These are phyloP conservation scores for Diospyros lotus DNA, from an alignment of 148 eudicot genomes.

Conservation along the genomic window DNA sequence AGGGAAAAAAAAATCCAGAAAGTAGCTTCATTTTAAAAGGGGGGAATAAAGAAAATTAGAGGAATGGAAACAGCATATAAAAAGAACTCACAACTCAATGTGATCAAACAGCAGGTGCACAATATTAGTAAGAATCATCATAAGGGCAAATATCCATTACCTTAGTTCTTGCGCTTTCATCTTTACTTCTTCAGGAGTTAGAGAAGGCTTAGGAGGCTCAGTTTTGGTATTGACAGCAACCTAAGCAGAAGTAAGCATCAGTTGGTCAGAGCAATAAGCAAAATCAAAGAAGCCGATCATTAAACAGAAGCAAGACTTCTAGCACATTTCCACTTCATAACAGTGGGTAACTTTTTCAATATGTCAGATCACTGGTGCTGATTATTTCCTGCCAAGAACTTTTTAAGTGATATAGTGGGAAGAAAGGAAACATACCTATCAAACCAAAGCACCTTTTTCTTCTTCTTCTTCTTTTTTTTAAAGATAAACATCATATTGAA, in stretches of 20 bases:
- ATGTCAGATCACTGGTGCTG: neutral
- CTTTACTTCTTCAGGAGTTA: slow-evolving; percentile 87
- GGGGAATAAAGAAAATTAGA: neutral
- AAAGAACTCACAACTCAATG: neutral
- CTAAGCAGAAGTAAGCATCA: slow-evolving; percentile 29
- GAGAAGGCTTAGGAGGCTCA: slow-evolving; percentile 65
- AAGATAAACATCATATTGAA: neutral
- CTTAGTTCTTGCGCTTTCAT: slow-evolving; percentile 76
- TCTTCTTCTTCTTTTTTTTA: too few relatives aligned
- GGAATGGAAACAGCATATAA: neutral
- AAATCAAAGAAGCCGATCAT: neutral
- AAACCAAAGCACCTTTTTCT: too few relatives aligned
- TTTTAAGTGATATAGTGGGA: neutral
- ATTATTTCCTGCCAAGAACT: neutral
- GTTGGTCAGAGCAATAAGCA: neutral
- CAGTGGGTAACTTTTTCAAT: neutral
- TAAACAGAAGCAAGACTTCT: neutral
- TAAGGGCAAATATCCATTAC: slow-evolving; percentile 21
- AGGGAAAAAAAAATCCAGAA: neutral
- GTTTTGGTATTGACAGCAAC: slow-evolving; percentile 52
- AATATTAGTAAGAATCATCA: neutral
- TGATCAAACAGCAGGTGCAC: neutral
- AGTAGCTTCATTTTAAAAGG: neutral
- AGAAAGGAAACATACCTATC: neutral
- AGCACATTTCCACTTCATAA: neutral